Conservation (phyloP, 1,139 yeast species). For the Pichia sp. region DNA sequence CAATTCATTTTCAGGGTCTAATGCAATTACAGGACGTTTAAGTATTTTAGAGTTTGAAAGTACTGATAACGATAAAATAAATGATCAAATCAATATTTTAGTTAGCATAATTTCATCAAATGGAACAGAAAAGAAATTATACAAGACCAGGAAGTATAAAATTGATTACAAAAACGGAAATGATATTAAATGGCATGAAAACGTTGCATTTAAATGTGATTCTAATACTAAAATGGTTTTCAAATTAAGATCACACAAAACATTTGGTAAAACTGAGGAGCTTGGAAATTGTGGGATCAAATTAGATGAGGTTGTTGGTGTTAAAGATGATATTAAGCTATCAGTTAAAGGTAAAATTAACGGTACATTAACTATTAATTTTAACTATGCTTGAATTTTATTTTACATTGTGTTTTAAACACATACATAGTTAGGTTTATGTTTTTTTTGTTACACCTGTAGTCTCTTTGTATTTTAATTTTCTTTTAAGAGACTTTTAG, state of each 20-base stretch:
- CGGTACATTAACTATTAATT: slow-evolving; percentile 25
- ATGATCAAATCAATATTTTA: slow-evolving; percentile 44
- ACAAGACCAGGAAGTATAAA: slow-evolving; percentile 59
- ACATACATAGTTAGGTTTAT: neutral
- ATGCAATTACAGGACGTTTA: slow-evolving; percentile 48
- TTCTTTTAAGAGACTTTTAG: no score
- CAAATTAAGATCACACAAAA: slow-evolving; percentile 60
- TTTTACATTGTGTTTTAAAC: no score
- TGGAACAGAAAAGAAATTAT: slow-evolving; percentile 48
- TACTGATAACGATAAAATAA: slow-evolving; percentile 21
- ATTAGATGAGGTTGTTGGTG: slow-evolving; percentile 33
- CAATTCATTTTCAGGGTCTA: slow-evolving; percentile 34
- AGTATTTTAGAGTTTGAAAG: slow-evolving; percentile 29
- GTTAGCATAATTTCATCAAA: slow-evolving; percentile 46
- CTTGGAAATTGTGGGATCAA: slow-evolving; percentile 49
- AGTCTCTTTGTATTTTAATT: no score
- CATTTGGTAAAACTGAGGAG: slow-evolving; percentile 64
- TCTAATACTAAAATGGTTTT: slow-evolving; percentile 54
- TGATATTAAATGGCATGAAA: slow-evolving; percentile 51
- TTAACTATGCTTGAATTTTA: slow-evolving; percentile 21
- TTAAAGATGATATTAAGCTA: slow-evolving; percentile 21
- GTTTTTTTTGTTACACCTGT: neutral
- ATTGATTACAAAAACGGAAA: slow-evolving; percentile 37
- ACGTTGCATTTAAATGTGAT: slow-evolving; percentile 60
- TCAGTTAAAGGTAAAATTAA: slow-evolving; percentile 17